Percentiles rank a stretch among this genome's conserved stretches.
Conservation (phyloP, 176 grass and related monocot species). For the Avena eriantha region DNA sequence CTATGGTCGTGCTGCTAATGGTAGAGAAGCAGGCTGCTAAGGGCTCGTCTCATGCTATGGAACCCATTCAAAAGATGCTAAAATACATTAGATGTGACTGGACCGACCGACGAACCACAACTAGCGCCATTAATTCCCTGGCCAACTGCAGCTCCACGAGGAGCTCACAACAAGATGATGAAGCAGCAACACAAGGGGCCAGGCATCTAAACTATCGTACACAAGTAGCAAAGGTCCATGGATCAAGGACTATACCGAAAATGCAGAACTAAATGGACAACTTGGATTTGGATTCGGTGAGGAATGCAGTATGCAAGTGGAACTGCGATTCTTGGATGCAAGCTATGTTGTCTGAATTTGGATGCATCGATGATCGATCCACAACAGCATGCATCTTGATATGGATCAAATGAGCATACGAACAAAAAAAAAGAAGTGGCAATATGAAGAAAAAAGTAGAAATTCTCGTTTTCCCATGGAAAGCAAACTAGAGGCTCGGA, state of each 20-base stretch:
- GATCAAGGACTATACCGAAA: conserved; percentile 18
- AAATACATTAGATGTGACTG: background rate
- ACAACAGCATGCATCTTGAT: conserved; percentile 12
- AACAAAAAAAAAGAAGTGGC: conserved; percentile 40
- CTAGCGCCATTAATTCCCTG: conserved; percentile 28
- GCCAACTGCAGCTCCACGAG: conserved; percentile 2
- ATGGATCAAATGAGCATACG: conserved; percentile 48
- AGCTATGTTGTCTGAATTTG: background rate
- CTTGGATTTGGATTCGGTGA: background rate
- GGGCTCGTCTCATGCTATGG: background rate
- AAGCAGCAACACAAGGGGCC: background rate
- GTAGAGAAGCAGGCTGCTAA: too few relatives aligned
- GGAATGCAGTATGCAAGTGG: conserved; percentile 1
- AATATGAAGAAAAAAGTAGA: conserved; percentile 18
- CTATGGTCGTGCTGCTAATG: too few relatives aligned
- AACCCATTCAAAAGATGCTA: conserved; percentile 42
- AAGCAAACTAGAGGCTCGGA: background rate
- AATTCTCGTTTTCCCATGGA: background rate
- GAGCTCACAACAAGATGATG: conserved; percentile 28
- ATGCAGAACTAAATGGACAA: background rate
- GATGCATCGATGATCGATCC: too few relatives aligned
- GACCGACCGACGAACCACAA: conserved; percentile 39
- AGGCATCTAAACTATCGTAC: background rate
- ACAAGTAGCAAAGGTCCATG: conserved; percentile 32
- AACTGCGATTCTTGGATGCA: background rate